Evolutionary conservation across 345 rosid genomes (phyloP).

Genomic region (Boechera stricta): DNA sequence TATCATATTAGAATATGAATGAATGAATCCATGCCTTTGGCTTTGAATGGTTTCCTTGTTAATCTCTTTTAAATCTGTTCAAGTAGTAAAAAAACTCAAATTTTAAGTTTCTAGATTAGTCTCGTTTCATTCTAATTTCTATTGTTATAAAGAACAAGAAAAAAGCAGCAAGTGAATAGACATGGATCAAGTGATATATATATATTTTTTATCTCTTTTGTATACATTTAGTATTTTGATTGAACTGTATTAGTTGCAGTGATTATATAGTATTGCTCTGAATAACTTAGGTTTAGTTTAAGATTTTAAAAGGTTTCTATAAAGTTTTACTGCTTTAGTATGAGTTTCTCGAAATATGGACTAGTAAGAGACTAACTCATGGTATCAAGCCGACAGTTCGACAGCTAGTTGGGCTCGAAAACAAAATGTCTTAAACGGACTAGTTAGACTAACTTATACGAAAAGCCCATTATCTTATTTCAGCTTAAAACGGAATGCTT

Average conservation of each 20-base stretch:
- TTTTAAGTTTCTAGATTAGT: too few relatives aligned
- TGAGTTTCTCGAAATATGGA: too few relatives aligned
- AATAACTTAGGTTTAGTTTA: neutral
- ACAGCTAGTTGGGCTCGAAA: constrained; percentile 6
- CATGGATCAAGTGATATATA: neutral
- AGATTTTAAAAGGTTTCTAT: neutral
- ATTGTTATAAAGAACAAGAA: too few relatives aligned
- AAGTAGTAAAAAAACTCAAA: neutral
- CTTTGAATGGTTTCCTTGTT: neutral
- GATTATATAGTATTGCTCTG: too few relatives aligned
- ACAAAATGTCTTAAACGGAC: neutral
- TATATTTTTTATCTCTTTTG: too few relatives aligned
- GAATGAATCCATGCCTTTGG: constrained; percentile 6
- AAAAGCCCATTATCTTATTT: constrained; percentile 12
- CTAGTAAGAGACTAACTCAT: too few relatives aligned
- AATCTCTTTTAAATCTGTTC: neutral
- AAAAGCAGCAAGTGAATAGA: too few relatives aligned
- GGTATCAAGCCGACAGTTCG: neutral
- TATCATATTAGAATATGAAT: constrained; percentile 2
- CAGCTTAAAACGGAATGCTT: neutral
- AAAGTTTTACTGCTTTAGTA: neutral
- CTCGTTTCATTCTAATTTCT: too few relatives aligned
- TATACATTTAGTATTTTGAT: too few relatives aligned
- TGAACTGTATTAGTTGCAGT: too few relatives aligned
- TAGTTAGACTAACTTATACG: neutral